These are phyloP conservation scores for Penicillium samsonianum DNA, from an alignment of 495 filamentous ascomycete genomes.

Conservation along the genomic window DNA sequence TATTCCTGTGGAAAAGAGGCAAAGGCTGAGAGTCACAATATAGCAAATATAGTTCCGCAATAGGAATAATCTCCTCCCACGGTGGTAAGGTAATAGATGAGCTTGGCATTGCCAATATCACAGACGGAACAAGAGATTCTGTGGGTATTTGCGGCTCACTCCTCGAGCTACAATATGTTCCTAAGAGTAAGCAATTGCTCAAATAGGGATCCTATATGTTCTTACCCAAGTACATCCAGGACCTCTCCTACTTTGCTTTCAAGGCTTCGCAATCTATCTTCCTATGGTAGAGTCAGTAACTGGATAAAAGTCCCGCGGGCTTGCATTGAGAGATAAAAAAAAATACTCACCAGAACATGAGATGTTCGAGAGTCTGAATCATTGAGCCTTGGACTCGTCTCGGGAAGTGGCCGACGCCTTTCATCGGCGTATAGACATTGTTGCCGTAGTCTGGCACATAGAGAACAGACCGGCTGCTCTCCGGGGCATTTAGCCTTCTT, in stretches of 20 bases:
- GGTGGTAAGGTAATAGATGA: slow-evolving; percentile 31
- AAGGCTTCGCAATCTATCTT: slow-evolving; percentile 41
- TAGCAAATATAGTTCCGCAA: slow-evolving; percentile 43
- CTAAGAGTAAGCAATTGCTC: background rate
- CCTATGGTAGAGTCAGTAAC: slow-evolving; percentile 27
- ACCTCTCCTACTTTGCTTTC: slow-evolving; percentile 45
- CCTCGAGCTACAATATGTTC: slow-evolving; percentile 7
- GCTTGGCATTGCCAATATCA: slow-evolving; percentile 12
- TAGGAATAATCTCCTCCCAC: slow-evolving; percentile 42
- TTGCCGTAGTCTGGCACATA: slow-evolving; percentile 47
- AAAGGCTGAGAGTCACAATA: slow-evolving; percentile 52
- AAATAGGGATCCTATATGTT: background rate
- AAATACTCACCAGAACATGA: slow-evolving; percentile 25
- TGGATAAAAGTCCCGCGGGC: background rate
- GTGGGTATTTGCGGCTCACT: slow-evolving; percentile 9
- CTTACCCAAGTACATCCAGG: slow-evolving; percentile 35
- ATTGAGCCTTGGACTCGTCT: slow-evolving; percentile 13
- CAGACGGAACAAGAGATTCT: slow-evolving; percentile 10
- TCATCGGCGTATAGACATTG: slow-evolving; percentile 45
- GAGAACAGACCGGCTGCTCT: slow-evolving; percentile 49
- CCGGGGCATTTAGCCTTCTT: slow-evolving; percentile 54
- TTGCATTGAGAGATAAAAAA: background rate
- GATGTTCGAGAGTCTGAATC: slow-evolving; percentile 18
- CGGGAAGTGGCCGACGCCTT: slow-evolving; percentile 27
- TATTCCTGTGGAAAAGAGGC: slow-evolving; percentile 43